Conservation (phyloP, 2,329 filamentous ascomycete species). For the Fusarium chaquense region DNA sequence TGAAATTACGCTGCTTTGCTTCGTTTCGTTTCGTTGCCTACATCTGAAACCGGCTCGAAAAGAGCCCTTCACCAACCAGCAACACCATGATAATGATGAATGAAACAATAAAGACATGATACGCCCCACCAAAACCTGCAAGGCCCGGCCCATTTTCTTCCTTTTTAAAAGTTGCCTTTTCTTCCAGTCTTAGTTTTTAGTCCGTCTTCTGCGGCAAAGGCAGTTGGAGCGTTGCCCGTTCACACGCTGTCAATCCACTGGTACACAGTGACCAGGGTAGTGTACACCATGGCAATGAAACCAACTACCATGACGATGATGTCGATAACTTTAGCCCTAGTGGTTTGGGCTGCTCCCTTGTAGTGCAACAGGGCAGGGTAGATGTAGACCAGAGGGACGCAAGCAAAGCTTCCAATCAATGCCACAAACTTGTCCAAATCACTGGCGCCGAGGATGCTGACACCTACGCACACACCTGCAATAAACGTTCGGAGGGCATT, state of each 20-base stretch:
- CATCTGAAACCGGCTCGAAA: constrained; percentile 7
- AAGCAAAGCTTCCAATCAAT: constrained; percentile 78
- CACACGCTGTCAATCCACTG: constrained; percentile 51
- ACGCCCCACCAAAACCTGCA: constrained; percentile 5
- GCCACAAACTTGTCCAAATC: constrained; percentile 81
- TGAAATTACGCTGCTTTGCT: constrained; percentile 1
- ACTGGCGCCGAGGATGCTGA: constrained; percentile 73
- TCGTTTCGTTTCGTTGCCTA: neutral
- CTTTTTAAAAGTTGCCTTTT: constrained; percentile 37
- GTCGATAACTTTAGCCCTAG: constrained; percentile 68
- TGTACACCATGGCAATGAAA: constrained; percentile 76
- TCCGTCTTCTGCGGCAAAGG: constrained; percentile 1
- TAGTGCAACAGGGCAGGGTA: constrained; percentile 80
- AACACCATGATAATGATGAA: constrained; percentile 2
- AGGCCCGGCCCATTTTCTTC: neutral
- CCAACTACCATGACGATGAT: constrained; percentile 73
- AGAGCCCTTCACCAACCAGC: constrained; percentile 4
- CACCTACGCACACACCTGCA: constrained; percentile 68
- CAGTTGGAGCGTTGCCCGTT: neutral
- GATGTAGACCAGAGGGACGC: constrained; percentile 81
- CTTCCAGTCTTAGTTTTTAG: constrained; percentile 12
- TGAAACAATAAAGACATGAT: neutral
- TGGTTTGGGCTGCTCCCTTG: constrained; percentile 71
- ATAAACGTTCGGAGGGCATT: constrained; percentile 72
- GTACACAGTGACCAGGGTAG: constrained; percentile 69